phyloP scores from a whole-genome alignment of 2,329 filamentous ascomycete genomes.

The Xylariaceae sp. region DNA sequence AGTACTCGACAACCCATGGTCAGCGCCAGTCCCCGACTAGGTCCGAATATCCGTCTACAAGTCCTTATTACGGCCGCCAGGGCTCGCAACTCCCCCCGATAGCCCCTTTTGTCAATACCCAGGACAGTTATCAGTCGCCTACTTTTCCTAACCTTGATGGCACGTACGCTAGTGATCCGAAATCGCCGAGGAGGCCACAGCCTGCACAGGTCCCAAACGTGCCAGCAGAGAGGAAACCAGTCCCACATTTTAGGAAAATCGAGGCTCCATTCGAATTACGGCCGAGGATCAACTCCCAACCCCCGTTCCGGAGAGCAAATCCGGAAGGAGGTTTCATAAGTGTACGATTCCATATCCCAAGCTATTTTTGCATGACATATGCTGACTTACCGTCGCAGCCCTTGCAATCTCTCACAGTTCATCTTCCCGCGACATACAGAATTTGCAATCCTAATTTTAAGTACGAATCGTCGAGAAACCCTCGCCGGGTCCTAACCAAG shows the following conservation, averaged over 20 bases:
- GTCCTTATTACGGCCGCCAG: slow-evolving; percentile 54
- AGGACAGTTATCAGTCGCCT: slow-evolving; percentile 70
- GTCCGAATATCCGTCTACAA: slow-evolving; percentile 55
- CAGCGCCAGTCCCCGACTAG: slow-evolving; percentile 77
- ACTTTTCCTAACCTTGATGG: slow-evolving; percentile 68
- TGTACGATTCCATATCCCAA: slow-evolving; percentile 49
- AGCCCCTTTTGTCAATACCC: slow-evolving; percentile 60
- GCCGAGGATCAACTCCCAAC: slow-evolving; percentile 80
- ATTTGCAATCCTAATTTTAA: slow-evolving; percentile 98
- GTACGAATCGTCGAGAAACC: slow-evolving; percentile 96
- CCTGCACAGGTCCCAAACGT: slow-evolving; percentile 38
- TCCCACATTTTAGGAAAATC: slow-evolving; percentile 84
- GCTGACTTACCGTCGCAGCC: slow-evolving; percentile 53
- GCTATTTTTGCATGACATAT: slow-evolving; percentile 8
- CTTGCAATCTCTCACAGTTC: slow-evolving; percentile 88
- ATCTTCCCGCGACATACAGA: slow-evolving; percentile 90
- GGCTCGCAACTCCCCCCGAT: slow-evolving; percentile 70
- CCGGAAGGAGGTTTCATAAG: slow-evolving; percentile 98
- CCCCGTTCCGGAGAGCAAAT: slow-evolving; percentile 86
- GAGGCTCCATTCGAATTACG: slow-evolving; percentile 68
- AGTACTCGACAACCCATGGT: slow-evolving; percentile 50
- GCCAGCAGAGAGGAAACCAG: slow-evolving; percentile 57
- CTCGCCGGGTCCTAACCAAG: slow-evolving; percentile 91
- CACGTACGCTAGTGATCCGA: slow-evolving; percentile 54
- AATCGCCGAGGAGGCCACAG: slow-evolving; percentile 53